phyloP scores from a whole-genome alignment of 2,329 filamentous ascomycete species.

The Cyphellophora attinorum region DNA sequence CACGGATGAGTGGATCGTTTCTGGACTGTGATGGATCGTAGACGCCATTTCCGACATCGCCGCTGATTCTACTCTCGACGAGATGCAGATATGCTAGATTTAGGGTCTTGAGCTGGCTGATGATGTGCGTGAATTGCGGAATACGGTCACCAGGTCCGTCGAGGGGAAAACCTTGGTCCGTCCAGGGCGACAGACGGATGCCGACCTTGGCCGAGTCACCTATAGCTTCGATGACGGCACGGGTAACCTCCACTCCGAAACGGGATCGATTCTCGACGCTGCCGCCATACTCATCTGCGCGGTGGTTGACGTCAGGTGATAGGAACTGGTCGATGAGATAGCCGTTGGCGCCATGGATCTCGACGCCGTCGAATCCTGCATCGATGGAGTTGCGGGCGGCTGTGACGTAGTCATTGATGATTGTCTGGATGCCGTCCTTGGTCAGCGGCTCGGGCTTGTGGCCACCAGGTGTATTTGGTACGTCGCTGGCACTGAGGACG shows the following conservation, averaged over 20 bases:
- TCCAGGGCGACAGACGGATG: conserved; percentile 36
- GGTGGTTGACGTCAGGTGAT: conserved; percentile 40
- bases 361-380: conserved; percentile 45
- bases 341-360: conserved; percentile 41
- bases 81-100: conserved; percentile 53
- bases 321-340: conserved; percentile 46
- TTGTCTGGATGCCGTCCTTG: conserved; percentile 27
- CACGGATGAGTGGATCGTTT: conserved; percentile 12
- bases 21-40: conserved; percentile 1
- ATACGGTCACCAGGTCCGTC: conserved; percentile 50
- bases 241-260: conserved; percentile 48
- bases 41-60: conserved; percentile 1
- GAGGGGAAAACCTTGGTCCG: conserved; percentile 22
- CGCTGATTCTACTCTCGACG: conserved; percentile 34
- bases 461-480: conserved; percentile 1
- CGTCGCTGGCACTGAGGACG: conserved; percentile 5
- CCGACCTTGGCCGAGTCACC: conserved; percentile 37
- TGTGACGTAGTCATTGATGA: conserved; percentile 27
- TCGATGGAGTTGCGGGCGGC: conserved; percentile 43
- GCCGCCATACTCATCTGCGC: conserved; percentile 42
- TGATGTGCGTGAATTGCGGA: conserved; percentile 49
- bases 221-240: conserved; percentile 32
- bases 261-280: conserved; percentile 42
- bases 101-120: conserved; percentile 40
- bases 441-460: conserved; percentile 24